Conservation (phyloP, 2,329 filamentous ascomycete species). For the Corniculantispora saksenae region DNA sequence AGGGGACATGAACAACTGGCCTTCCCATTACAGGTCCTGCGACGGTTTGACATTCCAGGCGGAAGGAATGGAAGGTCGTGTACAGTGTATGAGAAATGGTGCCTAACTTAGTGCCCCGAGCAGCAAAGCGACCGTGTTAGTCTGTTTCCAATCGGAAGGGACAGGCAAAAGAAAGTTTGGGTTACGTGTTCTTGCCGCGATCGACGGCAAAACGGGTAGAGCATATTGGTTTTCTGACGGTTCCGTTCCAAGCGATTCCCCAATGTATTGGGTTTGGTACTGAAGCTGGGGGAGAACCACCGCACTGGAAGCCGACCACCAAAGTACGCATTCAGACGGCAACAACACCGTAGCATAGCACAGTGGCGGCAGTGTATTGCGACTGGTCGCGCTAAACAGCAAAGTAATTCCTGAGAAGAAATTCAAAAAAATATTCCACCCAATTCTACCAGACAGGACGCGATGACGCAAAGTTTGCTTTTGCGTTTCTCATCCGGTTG, state of each 20-base stretch:
- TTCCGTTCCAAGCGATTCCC: not conserved
- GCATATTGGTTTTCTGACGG: not conserved
- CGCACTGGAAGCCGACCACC: too few species aligned
- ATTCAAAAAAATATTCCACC: too few species aligned
- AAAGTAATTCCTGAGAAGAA: not conserved
- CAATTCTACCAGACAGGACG: too few species aligned
- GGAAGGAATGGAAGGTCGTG: not conserved
- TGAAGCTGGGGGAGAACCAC: not conserved
- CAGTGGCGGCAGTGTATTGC: not conserved
- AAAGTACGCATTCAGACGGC: not conserved
- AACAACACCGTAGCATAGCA: not conserved
- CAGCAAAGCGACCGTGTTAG: not conserved
- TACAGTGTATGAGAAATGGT: too few species aligned
- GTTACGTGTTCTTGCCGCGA: not conserved
- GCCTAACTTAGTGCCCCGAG: too few species aligned
- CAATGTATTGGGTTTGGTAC: slow-evolving; percentile 17
- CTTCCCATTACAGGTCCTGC: not conserved
- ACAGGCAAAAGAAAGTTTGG: not conserved
- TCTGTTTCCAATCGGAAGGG: not conserved
- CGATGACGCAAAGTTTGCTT: not conserved
- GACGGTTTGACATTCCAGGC: slow-evolving; percentile 3
- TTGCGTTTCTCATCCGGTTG: not conserved
- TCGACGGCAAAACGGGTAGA: not conserved
- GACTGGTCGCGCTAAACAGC: not conserved
- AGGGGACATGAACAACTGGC: not conserved